Evolutionary conservation across 2,329 filamentous ascomycete species (phyloP), one percentile per base, ranked within the genome.

Genomic region (Colletotrichum camelliae): DNA sequence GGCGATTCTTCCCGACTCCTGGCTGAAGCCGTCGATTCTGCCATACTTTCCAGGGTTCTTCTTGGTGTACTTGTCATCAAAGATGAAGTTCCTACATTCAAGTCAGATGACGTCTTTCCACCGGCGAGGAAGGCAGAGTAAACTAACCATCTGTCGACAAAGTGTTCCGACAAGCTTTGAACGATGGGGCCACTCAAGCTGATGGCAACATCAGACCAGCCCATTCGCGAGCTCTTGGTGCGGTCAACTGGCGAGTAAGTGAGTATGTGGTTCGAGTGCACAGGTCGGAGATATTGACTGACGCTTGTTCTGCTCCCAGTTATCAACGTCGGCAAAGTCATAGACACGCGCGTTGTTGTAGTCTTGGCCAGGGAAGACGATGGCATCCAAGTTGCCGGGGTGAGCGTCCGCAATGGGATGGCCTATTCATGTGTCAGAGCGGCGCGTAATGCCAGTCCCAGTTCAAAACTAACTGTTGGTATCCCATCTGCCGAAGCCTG

Each of bases 271-370:
- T 69, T 43, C 15, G 33, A 33, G 52, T 7, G 16, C 27, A 8
- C 8, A 67, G 48, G 61, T 10, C 74, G 21, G 43, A 13, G 18
- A 18, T 13, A 6, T 18, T 5, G 5, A 75, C 87, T 80, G 79
- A 89, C 89, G 90, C 81, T 98, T 95, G 84, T 98, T 98, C 77
- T 96, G 91, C 77, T 96, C 91, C 91, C 93, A 97, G 77, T 97
- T 90, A 24, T 90, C 85, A 27, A 96, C 94, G 79, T 95, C 92
- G 61, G 92, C 89, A 83, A 97, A 96, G 83, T 97, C 96, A 82
- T 94, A 94, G 39, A 97, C 92, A 67, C 93, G 89, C 29, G 95
- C 95, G 79, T 98, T 98, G 86, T 98, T 98, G 87, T 95, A 98
- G 80, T 98, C 96, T 82, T 98, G 96, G 1, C 96, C 96, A 0